Conservation (phyloP, 371 early-diverging fungal genomes). For the Syncephalastrum racemosum region DNA sequence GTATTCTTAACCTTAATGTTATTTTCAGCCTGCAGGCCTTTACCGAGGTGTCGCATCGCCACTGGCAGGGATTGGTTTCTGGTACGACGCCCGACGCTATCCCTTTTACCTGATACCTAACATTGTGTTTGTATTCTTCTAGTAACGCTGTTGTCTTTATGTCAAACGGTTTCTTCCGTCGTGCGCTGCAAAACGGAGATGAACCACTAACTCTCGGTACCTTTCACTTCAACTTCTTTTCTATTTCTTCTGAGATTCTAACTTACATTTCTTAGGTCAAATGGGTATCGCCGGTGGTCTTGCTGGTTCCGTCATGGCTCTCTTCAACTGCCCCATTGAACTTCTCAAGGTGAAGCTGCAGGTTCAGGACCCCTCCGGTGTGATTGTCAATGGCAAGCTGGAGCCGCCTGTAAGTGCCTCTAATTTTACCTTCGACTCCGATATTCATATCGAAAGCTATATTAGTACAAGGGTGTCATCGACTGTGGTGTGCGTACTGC, state of each 20-base stretch:
- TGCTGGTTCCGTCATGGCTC: constrained; percentile 84
- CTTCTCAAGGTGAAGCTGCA: constrained; percentile 85
- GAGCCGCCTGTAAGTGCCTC: constrained; percentile 48
- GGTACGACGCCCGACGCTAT: constrained; percentile 37
- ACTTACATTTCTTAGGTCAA: constrained; percentile 38
- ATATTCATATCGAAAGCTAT: not conserved
- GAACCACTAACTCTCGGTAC: constrained; percentile 43
- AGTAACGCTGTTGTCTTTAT: constrained; percentile 88
- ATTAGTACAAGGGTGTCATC: constrained; percentile 71
- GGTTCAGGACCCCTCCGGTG: constrained; percentile 62
- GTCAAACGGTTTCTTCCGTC: constrained; percentile 75
- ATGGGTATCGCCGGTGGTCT: constrained; percentile 74
- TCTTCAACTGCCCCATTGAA: constrained; percentile 85
- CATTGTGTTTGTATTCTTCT: constrained; percentile 2
- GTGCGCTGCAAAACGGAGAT: constrained; percentile 60
- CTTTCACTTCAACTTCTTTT: not conserved
- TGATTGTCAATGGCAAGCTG: constrained; percentile 31
- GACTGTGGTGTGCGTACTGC: constrained; percentile 77
- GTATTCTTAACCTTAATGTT: not conserved
- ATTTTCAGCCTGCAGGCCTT: constrained; percentile 59
- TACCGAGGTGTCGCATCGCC: constrained; percentile 87
- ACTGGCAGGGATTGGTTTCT: constrained; percentile 84
- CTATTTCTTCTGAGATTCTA: not conserved
- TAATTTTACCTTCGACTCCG: not conserved
- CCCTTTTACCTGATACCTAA: not conserved